Conservation (phyloP, 805 yeast species). For the Metschnikowia lochheadii region DNA sequence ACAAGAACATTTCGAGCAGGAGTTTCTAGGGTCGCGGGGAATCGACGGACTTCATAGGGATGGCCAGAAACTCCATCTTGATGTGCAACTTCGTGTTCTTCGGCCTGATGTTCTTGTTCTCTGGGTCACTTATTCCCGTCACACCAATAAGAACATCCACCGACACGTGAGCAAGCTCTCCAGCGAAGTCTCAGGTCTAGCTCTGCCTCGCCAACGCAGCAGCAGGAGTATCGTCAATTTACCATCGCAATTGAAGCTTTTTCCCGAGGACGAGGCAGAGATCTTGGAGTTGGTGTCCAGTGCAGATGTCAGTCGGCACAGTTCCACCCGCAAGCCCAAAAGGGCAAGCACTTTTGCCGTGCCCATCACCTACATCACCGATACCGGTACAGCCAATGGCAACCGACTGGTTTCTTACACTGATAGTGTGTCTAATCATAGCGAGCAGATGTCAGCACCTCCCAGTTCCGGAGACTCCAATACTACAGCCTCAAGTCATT, state of each 20-base stretch:
- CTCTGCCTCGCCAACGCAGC: constrained; percentile 9
- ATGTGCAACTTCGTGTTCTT: constrained; percentile 75
- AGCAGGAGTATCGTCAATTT: constrained; percentile 23
- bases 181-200: constrained; percentile 6
- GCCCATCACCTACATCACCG: constrained; percentile 21
- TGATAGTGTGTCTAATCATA: constrained; percentile 8
- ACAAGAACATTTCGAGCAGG: constrained; percentile 35
- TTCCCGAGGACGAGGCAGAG: constrained; percentile 35
- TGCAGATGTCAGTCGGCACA: constrained; percentile 28
- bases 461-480: constrained; percentile 10
- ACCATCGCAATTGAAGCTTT: constrained; percentile 56
- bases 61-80: constrained; percentile 63
- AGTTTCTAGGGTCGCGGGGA: constrained; percentile 62
- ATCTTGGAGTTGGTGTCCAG: constrained; percentile 27
- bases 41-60: constrained; percentile 66
- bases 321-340: constrained; percentile 31
- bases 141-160: constrained; percentile 20
- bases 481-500: constrained; percentile 7
- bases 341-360: constrained; percentile 26
- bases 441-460: constrained; percentile 4
- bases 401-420: constrained; percentile 5
- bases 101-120: constrained; percentile 55
- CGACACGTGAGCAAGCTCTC: constrained; percentile 25
- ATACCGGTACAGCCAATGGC: not conserved
- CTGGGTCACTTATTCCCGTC: constrained; percentile 84